Percentiles rank a stretch among this genome's conserved stretches.
These are phyloP conservation scores for Cryptococcus sp. DNA, from an alignment of 1,284 basidiomycete genomes.

Conservation along the genomic window DNA sequence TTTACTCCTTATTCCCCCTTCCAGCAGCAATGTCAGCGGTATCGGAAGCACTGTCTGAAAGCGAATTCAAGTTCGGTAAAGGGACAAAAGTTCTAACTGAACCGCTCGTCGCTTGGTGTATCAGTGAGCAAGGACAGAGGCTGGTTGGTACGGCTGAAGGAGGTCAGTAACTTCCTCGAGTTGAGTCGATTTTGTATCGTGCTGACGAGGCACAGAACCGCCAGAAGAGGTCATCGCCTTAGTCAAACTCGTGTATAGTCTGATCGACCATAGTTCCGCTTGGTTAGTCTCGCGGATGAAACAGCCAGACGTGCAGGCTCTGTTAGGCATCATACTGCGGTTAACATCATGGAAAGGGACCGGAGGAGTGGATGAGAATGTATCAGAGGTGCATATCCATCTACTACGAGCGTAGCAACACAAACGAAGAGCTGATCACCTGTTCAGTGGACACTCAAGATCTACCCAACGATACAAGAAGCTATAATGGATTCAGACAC, in stretches of 20 bases:
- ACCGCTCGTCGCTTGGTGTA: slow-evolving; percentile 71
- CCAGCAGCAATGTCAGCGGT: slow-evolving; percentile 65
- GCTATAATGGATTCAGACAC: slow-evolving; percentile 68
- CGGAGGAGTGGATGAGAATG: slow-evolving; percentile 73
- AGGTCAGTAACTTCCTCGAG: slow-evolving; percentile 11
- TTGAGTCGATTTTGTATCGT: neutral
- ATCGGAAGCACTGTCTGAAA: slow-evolving; percentile 69
- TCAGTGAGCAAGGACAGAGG: slow-evolving; percentile 15
- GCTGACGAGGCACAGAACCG: slow-evolving; percentile 21
- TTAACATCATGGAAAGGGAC: slow-evolving; percentile 70
- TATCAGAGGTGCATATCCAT: slow-evolving; percentile 57
- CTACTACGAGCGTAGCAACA: neutral
- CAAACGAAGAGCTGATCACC: neutral
- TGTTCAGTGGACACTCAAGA: slow-evolving; percentile 65
- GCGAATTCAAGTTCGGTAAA: slow-evolving; percentile 65
- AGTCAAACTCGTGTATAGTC: slow-evolving; percentile 69
- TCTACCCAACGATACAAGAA: slow-evolving; percentile 86
- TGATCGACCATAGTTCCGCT: slow-evolving; percentile 78
- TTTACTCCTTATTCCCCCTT: slow-evolving; percentile 54
- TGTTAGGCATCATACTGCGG: slow-evolving; percentile 64
- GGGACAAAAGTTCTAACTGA: slow-evolving; percentile 70
- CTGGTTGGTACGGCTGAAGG: slow-evolving; percentile 22
- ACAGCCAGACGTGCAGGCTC: slow-evolving; percentile 61
- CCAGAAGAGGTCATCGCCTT: slow-evolving; percentile 52
- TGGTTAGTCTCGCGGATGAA: slow-evolving; percentile 69